Percentiles rank a stretch among this genome's conserved stretches.
These are phyloP conservation scores for Exophiala bonariae DNA, from an alignment of 2,329 filamentous ascomycete genomes.

Conservation along the genomic window DNA sequence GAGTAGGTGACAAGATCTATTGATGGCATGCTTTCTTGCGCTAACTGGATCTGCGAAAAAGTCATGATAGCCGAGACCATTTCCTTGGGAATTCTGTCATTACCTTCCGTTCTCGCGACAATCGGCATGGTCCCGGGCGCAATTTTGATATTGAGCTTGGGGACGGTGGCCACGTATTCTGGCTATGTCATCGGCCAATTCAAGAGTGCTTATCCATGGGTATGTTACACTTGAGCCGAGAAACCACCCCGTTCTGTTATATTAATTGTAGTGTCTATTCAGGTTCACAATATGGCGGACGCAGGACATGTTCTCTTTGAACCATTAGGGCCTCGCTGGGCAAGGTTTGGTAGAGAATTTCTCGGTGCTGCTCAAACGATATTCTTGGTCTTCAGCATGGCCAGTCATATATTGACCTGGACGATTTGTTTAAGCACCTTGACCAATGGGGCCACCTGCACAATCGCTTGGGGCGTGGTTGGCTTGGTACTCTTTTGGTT, in stretches of 20 bases:
- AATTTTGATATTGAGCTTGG: slow-evolving; percentile 54
- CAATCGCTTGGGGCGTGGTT: slow-evolving; percentile 63
- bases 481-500: slow-evolving; percentile 60
- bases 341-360: slow-evolving; percentile 59
- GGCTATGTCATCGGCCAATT: slow-evolving; percentile 63
- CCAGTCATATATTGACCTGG: slow-evolving; percentile 71
- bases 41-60: slow-evolving; percentile 2
- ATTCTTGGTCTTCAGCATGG: slow-evolving; percentile 68
- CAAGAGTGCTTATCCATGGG: slow-evolving; percentile 47
- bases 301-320: slow-evolving; percentile 59
- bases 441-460: slow-evolving; percentile 62
- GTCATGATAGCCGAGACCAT: slow-evolving; percentile 63
- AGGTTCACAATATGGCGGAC: slow-evolving; percentile 67
- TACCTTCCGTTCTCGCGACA: slow-evolving; percentile 53
- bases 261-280: slow-evolving; percentile 32
- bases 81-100: slow-evolving; percentile 56
- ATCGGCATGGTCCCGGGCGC: slow-evolving; percentile 56
- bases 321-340: slow-evolving; percentile 43
- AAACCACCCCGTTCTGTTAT: neutral
- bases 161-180: slow-evolving; percentile 59
- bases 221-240: slow-evolving; percentile 4
- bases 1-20: slow-evolving; percentile 6
- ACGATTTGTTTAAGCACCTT: slow-evolving; percentile 68
- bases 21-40: neutral
- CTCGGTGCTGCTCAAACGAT: slow-evolving; percentile 62